Evolutionary conservation across 495 filamentous ascomycete species (phyloP).

Genomic region (Pyrenula aspistea): DNA sequence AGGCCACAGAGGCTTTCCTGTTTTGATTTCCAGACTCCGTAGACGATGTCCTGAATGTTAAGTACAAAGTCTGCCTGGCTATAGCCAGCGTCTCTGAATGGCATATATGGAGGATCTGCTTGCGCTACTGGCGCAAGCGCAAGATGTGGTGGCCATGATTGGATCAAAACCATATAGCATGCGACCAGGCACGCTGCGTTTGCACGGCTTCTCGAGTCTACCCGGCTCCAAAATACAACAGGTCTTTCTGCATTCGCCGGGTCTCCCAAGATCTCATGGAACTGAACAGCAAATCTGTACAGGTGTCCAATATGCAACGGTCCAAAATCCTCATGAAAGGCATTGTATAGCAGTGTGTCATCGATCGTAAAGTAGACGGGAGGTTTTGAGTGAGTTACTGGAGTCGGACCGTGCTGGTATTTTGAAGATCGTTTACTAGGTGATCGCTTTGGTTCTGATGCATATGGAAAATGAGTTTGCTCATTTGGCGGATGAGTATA

Average conservation of each 20-base stretch:
- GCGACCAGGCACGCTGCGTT: slow-evolving; percentile 95
- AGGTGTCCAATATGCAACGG: slow-evolving; percentile 94
- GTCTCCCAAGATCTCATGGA: slow-evolving; percentile 89
- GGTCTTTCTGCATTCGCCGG: slow-evolving; percentile 70
- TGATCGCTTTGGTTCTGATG: slow-evolving; percentile 43
- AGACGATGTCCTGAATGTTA: slow-evolving; percentile 92
- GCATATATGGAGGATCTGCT: slow-evolving; percentile 93
- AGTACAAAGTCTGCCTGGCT: slow-evolving; percentile 95
- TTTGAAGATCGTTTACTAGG: slow-evolving; percentile 68
- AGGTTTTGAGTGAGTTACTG: slow-evolving; percentile 35
- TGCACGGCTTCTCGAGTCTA: slow-evolving; percentile 84
- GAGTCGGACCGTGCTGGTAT: slow-evolving; percentile 40
- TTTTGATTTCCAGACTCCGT: slow-evolving; percentile 97
- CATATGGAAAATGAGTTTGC: slow-evolving; percentile 79
- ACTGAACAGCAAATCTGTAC: slow-evolving; percentile 86
- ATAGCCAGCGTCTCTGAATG: slow-evolving; percentile 95
- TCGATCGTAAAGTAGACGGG: slow-evolving; percentile 96
- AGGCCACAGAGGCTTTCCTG: slow-evolving; percentile 80
- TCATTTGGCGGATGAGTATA: slow-evolving; percentile 73
- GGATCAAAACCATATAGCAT: slow-evolving; percentile 97
- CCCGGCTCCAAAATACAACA: slow-evolving; percentile 89
- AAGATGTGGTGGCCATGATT: slow-evolving; percentile 94
- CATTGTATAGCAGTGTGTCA: slow-evolving; percentile 86
- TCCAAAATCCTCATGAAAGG: slow-evolving; percentile 97
- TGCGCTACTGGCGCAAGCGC: slow-evolving; percentile 95